Conservation (phyloP, 176 grass and related monocot species). For the Triticum dicoccoides region DNA sequence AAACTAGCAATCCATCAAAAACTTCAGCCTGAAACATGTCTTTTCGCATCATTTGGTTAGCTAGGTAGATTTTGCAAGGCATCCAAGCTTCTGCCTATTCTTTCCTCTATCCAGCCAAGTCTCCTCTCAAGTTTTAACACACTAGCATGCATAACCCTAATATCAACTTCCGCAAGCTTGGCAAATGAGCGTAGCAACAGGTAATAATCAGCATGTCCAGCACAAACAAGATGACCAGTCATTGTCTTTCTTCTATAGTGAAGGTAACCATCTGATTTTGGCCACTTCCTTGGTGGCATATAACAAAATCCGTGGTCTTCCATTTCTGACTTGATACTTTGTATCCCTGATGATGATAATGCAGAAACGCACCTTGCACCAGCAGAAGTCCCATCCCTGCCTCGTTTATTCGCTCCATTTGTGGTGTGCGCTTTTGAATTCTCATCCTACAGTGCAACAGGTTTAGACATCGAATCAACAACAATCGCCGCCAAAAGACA, state of each 20-base stretch:
- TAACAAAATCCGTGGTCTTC: slow-evolving; percentile 69
- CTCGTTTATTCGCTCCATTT: slow-evolving; percentile 30
- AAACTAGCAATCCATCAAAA: background rate
- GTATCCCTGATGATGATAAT: slow-evolving; percentile 28
- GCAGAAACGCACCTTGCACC: slow-evolving; percentile 13
- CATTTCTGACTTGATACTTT: slow-evolving; percentile 69
- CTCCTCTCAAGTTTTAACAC: slow-evolving; percentile 74
- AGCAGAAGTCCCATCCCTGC: slow-evolving; percentile 20
- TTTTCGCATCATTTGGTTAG: slow-evolving; percentile 9
- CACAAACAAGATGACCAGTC: slow-evolving; percentile 46
- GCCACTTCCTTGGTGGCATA: slow-evolving; percentile 40
- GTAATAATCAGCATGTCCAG: slow-evolving; percentile 86
- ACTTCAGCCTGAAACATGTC: slow-evolving; percentile 7
- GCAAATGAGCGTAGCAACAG: slow-evolving; percentile 69
- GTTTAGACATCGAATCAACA: background rate
- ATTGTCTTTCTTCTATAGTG: slow-evolving; percentile 46
- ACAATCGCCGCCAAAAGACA: background rate
- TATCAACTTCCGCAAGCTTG: slow-evolving; percentile 67
- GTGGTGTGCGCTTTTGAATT: background rate
- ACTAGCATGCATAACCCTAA: slow-evolving; percentile 61
- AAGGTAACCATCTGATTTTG: slow-evolving; percentile 65
- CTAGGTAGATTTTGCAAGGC: slow-evolving; percentile 23
- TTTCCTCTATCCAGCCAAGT: slow-evolving; percentile 58
- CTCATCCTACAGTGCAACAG: too few relatives aligned
- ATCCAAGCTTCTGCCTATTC: slow-evolving; percentile 36